Conservation (phyloP, 371 early-diverging fungal species). For the Zancudomyces culisetae region DNA sequence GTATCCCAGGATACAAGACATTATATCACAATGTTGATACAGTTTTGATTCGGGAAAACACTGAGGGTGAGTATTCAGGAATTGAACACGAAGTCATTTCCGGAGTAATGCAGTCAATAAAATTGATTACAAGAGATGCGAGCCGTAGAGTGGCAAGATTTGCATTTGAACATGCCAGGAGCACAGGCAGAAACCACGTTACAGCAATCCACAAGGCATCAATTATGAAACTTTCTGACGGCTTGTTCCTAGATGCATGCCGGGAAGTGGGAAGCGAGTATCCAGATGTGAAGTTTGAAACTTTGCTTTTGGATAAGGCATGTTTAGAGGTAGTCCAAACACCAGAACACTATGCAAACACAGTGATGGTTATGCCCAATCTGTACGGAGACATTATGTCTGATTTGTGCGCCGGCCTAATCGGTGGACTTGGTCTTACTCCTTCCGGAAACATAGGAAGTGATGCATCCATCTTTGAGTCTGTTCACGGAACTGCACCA, state of each 20-base stretch:
- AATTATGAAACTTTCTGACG: conserved; percentile 90
- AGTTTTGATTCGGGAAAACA: conserved; percentile 96
- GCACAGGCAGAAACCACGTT: conserved; percentile 76
- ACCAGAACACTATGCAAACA: conserved; percentile 70
- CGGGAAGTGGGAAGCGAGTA: conserved; percentile 78
- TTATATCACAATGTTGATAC: conserved; percentile 91
- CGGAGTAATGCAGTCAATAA: conserved; percentile 96
- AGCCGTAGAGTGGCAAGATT: conserved; percentile 82
- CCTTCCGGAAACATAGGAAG: conserved; percentile 96
- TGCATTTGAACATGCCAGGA: conserved; percentile 85
- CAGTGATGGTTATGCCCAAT: conserved; percentile 99
- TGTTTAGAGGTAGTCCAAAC: conserved; percentile 89
- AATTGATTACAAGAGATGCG: conserved; percentile 91
- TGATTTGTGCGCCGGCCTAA: conserved; percentile 94
- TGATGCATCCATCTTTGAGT: conserved; percentile 92
- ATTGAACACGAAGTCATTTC: conserved; percentile 91
- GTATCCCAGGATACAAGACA: conserved; percentile 86
- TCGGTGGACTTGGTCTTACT: conserved; percentile 94
- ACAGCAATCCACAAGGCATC: conserved; percentile 95
- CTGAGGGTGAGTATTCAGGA: conserved; percentile 97
- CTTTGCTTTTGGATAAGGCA: conserved; percentile 81
- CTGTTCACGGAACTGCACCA: conserved; percentile 95
- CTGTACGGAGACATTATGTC: conserved; percentile 96
- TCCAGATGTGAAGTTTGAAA: conserved; percentile 82
- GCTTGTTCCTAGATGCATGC: conserved; percentile 87